phyloP scores from a whole-genome alignment of 352 stramenopile species.

The Globisporangium spinosum region DNA sequence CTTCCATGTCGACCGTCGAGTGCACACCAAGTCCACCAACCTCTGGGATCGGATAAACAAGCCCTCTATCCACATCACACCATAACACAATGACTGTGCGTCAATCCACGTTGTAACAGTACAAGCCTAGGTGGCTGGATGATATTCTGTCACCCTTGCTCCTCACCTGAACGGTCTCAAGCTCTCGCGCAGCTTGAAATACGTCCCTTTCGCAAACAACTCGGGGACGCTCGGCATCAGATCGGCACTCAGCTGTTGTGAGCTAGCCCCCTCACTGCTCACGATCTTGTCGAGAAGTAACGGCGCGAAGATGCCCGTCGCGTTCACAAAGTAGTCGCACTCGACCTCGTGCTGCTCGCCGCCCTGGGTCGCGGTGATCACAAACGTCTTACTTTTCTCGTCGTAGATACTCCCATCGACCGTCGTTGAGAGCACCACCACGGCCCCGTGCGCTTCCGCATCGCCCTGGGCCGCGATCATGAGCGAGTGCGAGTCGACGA shows the following conservation, averaged over 20 bases:
- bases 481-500: constrained; percentile 93
- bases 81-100: neutral
- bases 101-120: neutral
- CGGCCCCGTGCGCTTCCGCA: constrained; percentile 83
- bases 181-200: constrained; percentile 85
- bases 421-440: constrained; percentile 64
- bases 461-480: constrained; percentile 91
- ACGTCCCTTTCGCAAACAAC: constrained; percentile 94
- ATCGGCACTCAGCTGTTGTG: neutral
- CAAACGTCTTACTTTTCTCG: constrained; percentile 26
- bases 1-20: constrained; percentile 91
- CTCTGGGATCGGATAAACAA: constrained; percentile 97
- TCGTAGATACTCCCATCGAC: constrained; percentile 51
- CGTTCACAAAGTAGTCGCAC: constrained; percentile 93
- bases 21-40: constrained; percentile 94
- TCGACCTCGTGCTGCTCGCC: constrained; percentile 58
- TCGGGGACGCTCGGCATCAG: constrained; percentile 34
- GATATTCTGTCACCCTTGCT: neutral
- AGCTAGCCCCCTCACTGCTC: neutral
- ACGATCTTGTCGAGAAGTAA: constrained; percentile 34
- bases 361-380: constrained; percentile 36
- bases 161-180: constrained; percentile 55
- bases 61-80: constrained; percentile 34
- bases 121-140: neutral
- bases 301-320: constrained; percentile 82